Evolutionary conservation across 2,329 filamentous ascomycete species (phyloP).

Genomic region (Rhynchosporium secalis): DNA sequence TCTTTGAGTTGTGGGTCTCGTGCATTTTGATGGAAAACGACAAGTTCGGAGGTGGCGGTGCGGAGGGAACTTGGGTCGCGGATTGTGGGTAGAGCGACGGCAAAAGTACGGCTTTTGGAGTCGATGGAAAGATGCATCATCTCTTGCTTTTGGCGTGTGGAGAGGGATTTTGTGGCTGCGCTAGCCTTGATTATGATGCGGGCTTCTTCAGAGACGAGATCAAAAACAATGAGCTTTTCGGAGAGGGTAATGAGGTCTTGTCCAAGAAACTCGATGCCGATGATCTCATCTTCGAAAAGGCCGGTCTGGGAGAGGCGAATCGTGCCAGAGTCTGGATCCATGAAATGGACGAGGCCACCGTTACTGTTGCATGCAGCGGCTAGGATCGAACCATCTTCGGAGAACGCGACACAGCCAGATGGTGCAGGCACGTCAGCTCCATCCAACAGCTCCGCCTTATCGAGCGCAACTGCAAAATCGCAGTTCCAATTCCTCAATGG

Average conservation of each 20-base stretch:
- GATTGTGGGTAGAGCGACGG: slow-evolving; percentile 52
- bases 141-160: slow-evolving; percentile 43
- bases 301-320: slow-evolving; percentile 68
- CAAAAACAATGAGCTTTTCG: slow-evolving; percentile 73
- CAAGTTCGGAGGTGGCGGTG: slow-evolving; percentile 52
- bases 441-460: slow-evolving; percentile 42
- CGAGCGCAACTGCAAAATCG: slow-evolving; percentile 55
- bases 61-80: slow-evolving; percentile 38
- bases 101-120: slow-evolving; percentile 62
- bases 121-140: slow-evolving; percentile 73
- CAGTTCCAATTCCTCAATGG: slow-evolving; percentile 74
- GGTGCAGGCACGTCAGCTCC: slow-evolving; percentile 16
- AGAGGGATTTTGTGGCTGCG: slow-evolving; percentile 41
- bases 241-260: slow-evolving; percentile 76
- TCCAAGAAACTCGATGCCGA: slow-evolving; percentile 69
- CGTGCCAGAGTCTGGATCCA: slow-evolving; percentile 69
- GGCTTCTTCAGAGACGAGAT: slow-evolving; percentile 77
- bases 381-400: slow-evolving; percentile 81
- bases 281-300: slow-evolving; percentile 64
- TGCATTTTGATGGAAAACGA: slow-evolving; percentile 65
- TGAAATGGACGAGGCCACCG: slow-evolving; percentile 67
- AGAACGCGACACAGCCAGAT: slow-evolving; percentile 71
- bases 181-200: slow-evolving; percentile 64
- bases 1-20: slow-evolving; percentile 60
- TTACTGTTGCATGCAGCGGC: slow-evolving; percentile 64